Evolutionary conservation across 169 alveolate genomes (phyloP).

Genomic region (Eimeria sp.): DNA sequence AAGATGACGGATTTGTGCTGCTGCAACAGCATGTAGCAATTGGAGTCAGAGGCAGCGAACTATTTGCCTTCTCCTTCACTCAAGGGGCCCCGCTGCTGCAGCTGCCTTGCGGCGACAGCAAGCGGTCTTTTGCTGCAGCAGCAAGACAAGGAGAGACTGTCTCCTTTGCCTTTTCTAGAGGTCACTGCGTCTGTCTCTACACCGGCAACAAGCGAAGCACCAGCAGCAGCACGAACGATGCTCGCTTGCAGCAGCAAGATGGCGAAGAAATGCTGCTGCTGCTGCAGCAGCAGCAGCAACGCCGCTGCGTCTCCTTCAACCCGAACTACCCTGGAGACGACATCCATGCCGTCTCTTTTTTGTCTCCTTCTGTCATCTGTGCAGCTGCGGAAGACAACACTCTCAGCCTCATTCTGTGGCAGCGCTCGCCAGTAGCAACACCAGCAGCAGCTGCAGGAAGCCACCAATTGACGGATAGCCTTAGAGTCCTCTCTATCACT

Average conservation of each 20-base stretch:
- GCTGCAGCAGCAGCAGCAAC: background rate
- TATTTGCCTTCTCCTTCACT: conserved; percentile 8
- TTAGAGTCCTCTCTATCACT: conserved; percentile 31
- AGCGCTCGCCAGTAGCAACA: conserved; percentile 53
- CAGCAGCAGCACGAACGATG: conserved; percentile 30
- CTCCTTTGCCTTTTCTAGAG: conserved; percentile 35
- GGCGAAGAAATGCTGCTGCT: conserved; percentile 14
- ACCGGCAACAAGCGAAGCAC: conserved; percentile 30
- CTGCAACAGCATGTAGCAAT: conserved; percentile 47
- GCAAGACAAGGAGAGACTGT: background rate
- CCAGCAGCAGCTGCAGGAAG: conserved; percentile 47
- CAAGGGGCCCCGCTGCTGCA: conserved; percentile 65
- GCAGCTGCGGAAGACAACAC: conserved; percentile 60
- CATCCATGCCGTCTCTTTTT: conserved; percentile 31
- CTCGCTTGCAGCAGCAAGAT: background rate
- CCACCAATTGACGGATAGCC: background rate
- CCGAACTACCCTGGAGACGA: conserved; percentile 27
- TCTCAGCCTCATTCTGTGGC: conserved; percentile 7
- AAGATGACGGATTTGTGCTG: conserved; percentile 47
- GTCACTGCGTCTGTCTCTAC: background rate
- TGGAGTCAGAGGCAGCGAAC: conserved; percentile 37
- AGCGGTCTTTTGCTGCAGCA: conserved; percentile 28
- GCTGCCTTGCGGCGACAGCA: conserved; percentile 68
- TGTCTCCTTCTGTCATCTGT: conserved; percentile 53
- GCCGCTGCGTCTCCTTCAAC: conserved; percentile 38